phyloP scores from a whole-genome alignment of 768 basidiomycete genomes.

The Lanmaoa pseudosensibilis region DNA sequence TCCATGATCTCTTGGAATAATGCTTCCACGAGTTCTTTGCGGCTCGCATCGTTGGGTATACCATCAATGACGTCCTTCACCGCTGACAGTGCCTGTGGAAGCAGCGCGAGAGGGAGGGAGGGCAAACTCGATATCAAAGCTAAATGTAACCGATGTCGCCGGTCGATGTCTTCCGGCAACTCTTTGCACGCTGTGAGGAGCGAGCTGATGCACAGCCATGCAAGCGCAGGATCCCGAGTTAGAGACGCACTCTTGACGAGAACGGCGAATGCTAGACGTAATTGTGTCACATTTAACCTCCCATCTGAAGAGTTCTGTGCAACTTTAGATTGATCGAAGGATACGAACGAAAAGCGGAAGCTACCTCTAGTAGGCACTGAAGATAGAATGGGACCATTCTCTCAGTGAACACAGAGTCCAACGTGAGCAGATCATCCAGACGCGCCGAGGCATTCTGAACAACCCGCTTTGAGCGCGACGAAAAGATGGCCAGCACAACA shows the following conservation, averaged over 20 bases:
- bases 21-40: conserved; percentile 52
- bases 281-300: conserved; percentile 60
- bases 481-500: conserved; percentile 73
- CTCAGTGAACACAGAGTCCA: conserved; percentile 44
- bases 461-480: conserved; percentile 50
- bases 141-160: conserved; percentile 57
- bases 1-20: conserved; percentile 65
- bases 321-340: background rate
- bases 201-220: conserved; percentile 66
- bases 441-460: conserved; percentile 9
- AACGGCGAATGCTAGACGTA: conserved; percentile 73
- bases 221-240: conserved; percentile 47
- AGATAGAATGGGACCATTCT: conserved; percentile 75
- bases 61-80: conserved; percentile 37
- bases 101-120: conserved; percentile 55
- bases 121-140: conserved; percentile 66
- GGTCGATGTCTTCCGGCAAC: conserved; percentile 18
- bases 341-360: conserved; percentile 11
- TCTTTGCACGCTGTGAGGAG: conserved; percentile 50
- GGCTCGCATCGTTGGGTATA: conserved; percentile 31
- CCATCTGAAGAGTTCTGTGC: conserved; percentile 63
- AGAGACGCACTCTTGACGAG: conserved; percentile 60
- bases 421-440: conserved; percentile 6
- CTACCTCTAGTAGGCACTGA: conserved; percentile 67
- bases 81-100: conserved; percentile 55